Conservation (phyloP, 495 filamentous ascomycete species). For the Talaromyces proteolyticus region DNA sequence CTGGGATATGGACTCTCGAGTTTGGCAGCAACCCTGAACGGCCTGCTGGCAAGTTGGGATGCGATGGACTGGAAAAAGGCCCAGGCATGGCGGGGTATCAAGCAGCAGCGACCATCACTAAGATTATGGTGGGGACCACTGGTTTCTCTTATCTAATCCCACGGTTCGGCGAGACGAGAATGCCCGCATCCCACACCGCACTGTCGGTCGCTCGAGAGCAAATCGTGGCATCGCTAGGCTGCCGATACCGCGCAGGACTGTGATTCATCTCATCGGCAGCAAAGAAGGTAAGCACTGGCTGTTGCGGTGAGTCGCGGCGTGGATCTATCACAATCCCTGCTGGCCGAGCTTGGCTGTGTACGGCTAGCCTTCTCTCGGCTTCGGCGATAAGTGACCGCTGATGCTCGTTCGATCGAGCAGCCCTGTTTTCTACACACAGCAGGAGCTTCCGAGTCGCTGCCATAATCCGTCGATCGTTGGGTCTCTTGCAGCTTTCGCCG, state of each 20-base stretch:
- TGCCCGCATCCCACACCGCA: neutral
- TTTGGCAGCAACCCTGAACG: too few relatives aligned
- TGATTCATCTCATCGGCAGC: neutral
- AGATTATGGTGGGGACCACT: neutral
- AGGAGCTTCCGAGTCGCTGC: too few relatives aligned
- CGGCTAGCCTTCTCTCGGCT: neutral
- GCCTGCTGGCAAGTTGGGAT: too few relatives aligned
- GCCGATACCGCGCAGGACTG: too few relatives aligned
- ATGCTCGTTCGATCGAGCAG: too few relatives aligned
- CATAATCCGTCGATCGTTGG: too few relatives aligned
- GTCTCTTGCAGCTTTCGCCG: neutral
- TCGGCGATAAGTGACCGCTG: neutral
- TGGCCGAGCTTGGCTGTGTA: neutral
- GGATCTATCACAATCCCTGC: neutral
- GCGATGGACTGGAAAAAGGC: neutral
- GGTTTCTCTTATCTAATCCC: slow-evolving; percentile 6
- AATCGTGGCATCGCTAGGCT: neutral
- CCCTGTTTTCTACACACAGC: neutral
- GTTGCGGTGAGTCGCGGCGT: too few relatives aligned
- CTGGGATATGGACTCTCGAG: too few relatives aligned
- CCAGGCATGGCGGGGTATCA: slow-evolving; percentile 5
- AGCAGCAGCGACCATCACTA: neutral
- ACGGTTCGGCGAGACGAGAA: neutral
- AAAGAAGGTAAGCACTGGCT: too few relatives aligned
- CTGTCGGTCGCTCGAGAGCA: too few relatives aligned